A percentile compares a stretch with the other conserved stretches of the same genome.
phyloP scores from a whole-genome alignment of 768 basidiomycete species.

The Mycena kentingensis region DNA sequence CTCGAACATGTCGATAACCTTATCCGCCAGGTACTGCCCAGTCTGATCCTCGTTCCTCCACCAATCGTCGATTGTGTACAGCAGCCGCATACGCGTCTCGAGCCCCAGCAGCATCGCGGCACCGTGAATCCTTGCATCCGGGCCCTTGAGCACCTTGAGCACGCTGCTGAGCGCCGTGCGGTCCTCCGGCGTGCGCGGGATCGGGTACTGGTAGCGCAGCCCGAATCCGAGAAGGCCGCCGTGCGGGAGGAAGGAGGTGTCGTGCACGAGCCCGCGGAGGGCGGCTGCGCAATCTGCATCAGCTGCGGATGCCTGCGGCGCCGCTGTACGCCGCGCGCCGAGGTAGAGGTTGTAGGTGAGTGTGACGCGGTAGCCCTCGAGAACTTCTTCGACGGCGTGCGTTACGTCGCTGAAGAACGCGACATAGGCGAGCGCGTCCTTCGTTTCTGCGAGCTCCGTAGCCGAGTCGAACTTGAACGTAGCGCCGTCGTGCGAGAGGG shows the following conservation, averaged over 20 bases:
- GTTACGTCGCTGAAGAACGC: neutral
- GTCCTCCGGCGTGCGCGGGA: conserved; percentile 7
- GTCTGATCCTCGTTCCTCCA: neutral
- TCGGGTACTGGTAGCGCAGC: conserved; percentile 37
- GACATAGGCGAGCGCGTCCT: neutral
- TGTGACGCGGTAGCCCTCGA: neutral
- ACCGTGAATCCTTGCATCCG: conserved; percentile 10
- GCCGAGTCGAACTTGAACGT: neutral
- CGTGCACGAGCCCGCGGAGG: conserved; percentile 29
- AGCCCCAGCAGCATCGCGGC: conserved; percentile 12
- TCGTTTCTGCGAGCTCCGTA: neutral
- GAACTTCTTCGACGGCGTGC: neutral
- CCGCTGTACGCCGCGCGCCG: too few relatives aligned
- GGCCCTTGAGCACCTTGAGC: conserved; percentile 10
- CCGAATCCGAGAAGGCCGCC: conserved; percentile 40
- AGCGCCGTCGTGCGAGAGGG: neutral
- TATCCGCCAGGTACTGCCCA: neutral
- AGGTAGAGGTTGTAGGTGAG: neutral
- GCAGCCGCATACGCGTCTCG: neutral
- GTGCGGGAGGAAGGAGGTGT: conserved; percentile 30
- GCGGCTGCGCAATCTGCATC: neutral
- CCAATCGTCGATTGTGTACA: neutral
- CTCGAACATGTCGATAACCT: neutral
- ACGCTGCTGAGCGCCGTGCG: neutral
- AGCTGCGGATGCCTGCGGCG: too few relatives aligned